phyloP scores from a whole-genome alignment of 306 rosid genomes.

The Cicer arietinum region DNA sequence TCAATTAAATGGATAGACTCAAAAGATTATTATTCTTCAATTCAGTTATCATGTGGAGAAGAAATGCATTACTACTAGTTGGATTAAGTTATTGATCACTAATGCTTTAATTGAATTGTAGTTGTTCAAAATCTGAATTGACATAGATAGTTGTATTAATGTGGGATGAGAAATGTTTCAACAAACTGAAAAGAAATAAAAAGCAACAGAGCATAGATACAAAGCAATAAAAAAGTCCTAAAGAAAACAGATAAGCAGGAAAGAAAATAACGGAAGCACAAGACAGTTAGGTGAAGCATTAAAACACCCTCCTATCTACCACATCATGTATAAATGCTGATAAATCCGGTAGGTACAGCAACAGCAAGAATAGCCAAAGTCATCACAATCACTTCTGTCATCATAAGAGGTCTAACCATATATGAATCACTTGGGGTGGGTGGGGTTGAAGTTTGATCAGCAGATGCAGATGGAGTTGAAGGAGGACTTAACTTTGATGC shows the following conservation, averaged over 20 bases:
- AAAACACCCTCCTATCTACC: background rate
- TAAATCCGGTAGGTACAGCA: constrained; percentile 46
- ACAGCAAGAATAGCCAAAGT: constrained; percentile 43
- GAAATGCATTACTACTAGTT: no score
- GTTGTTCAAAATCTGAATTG: no score
- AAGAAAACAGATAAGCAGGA: constrained; percentile 1
- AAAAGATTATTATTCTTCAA: no score
- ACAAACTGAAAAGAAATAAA: constrained; percentile 8
- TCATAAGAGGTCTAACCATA: constrained; percentile 36
- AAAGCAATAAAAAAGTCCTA: constrained; percentile 37
- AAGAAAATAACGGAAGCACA: background rate
- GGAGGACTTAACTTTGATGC: constrained; percentile 41
- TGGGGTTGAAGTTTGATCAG: background rate
- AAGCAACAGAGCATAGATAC: background rate
- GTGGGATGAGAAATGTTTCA: no score
- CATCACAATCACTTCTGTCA: constrained; percentile 34
- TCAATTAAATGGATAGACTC: no score
- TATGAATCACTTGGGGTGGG: background rate
- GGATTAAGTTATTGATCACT: no score
- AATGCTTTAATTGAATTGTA: no score
- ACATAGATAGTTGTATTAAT: no score
- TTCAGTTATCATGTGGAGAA: no score
- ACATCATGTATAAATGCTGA: constrained; percentile 20
- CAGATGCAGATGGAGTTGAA: background rate
- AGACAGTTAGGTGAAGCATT: constrained; percentile 34